Evolutionary conservation across 2,329 filamentous ascomycete species (phyloP).

Genomic region (Pseudopyricularia javanii): DNA sequence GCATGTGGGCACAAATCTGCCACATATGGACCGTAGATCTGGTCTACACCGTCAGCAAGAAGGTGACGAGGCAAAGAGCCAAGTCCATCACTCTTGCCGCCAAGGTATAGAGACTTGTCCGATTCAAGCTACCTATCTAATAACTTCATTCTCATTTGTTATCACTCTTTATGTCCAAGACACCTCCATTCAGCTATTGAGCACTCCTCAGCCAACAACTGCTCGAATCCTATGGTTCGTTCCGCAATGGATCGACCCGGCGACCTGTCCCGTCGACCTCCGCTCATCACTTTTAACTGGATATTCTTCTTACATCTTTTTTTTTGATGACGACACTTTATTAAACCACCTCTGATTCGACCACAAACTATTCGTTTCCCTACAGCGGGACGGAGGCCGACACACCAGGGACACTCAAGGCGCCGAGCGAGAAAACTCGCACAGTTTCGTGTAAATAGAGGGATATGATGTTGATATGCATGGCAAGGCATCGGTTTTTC

Average conservation of each 20-base stretch:
- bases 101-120: slow-evolving; percentile 25
- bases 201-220: background rate
- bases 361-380: slow-evolving; percentile 1
- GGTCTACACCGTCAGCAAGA: slow-evolving; percentile 62
- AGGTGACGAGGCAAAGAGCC: slow-evolving; percentile 41
- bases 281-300: slow-evolving; percentile 7
- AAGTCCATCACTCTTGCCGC: slow-evolving; percentile 29
- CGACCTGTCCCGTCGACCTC: slow-evolving; percentile 1
- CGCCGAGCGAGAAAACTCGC: slow-evolving; percentile 6
- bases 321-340: background rate
- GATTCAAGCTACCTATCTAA: background rate
- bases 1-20: slow-evolving; percentile 53
- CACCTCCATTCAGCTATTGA: background rate
- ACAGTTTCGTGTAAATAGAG: slow-evolving; percentile 31
- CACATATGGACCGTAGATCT: slow-evolving; percentile 60
- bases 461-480: slow-evolving; percentile 35
- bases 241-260: background rate
- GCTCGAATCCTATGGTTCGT: background rate
- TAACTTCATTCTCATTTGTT: slow-evolving; percentile 1
- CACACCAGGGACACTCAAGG: background rate
- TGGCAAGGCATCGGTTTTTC: slow-evolving; percentile 32
- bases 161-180: background rate
- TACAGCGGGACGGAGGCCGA: background rate
- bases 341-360: slow-evolving; percentile 3
- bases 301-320: slow-evolving; percentile 4